These are phyloP conservation scores for Phyllosticta citriasiana DNA, from an alignment of 2,329 filamentous ascomycete species.

Conservation along the genomic window DNA sequence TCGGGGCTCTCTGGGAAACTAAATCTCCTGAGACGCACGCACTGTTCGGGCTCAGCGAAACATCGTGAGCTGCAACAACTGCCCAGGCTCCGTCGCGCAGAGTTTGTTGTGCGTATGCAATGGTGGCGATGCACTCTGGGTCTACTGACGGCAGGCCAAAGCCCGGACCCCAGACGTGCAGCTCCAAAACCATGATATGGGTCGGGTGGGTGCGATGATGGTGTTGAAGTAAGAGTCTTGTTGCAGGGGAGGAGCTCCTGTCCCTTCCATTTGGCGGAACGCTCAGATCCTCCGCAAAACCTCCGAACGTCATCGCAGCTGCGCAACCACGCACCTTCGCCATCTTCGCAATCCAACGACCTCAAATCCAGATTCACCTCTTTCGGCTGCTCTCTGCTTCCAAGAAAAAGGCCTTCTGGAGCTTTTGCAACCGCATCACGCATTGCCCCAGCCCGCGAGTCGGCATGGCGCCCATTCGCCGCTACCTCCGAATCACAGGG, in stretches of 20 bases:
- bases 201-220: background rate
- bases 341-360: background rate
- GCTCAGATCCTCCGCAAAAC: constrained; percentile 4
- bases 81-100: constrained; percentile 43
- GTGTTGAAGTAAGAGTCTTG: background rate
- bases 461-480: constrained; percentile 73
- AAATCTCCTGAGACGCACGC: constrained; percentile 11
- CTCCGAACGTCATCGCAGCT: constrained; percentile 5
- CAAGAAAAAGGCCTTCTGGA: too few relatives aligned
- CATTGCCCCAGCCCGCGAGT: background rate
- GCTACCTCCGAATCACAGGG: constrained; percentile 85
- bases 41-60: constrained; percentile 57
- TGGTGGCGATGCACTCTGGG: constrained; percentile 74
- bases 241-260: background rate
- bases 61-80: constrained; percentile 43
- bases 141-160: constrained; percentile 87
- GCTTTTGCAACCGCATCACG: background rate
- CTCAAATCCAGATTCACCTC: background rate
- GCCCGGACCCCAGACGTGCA: constrained; percentile 85
- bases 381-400: too few relatives aligned
- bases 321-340: background rate
- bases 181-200: constrained; percentile 46
- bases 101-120: constrained; percentile 62
- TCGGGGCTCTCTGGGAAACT: background rate
- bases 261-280: constrained; percentile 3